Evolutionary conservation across 768 basidiomycete genomes (phyloP).

Genomic region (Tulasnella sp.): DNA sequence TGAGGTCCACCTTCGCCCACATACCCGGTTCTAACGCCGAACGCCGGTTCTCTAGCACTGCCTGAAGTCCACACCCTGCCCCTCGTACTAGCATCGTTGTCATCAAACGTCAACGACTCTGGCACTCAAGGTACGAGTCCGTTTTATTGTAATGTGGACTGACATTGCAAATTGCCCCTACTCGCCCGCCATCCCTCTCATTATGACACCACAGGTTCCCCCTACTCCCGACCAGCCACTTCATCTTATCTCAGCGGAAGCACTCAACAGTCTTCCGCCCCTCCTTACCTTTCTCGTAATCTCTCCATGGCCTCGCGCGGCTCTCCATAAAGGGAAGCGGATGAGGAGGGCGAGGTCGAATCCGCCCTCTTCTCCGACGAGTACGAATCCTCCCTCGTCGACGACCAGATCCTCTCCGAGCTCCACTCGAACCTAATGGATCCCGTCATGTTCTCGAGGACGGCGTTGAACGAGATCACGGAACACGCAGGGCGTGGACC

Average conservation of each 20-base stretch:
- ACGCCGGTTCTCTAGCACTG: no score
- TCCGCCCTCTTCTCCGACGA: conserved; percentile 4
- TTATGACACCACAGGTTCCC: background rate
- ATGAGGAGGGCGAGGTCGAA: conserved; percentile 17
- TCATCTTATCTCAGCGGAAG: background rate
- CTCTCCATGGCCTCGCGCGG: conserved; percentile 16
- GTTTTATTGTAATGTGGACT: conserved; percentile 7
- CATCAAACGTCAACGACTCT: no score
- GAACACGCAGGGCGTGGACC: conserved; percentile 45
- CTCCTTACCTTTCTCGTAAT: conserved; percentile 19
- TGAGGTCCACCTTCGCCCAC: no score
- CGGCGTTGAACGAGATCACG: conserved; percentile 64
- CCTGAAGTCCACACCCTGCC: no score
- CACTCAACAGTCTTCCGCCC: background rate
- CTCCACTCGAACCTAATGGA: conserved; percentile 27
- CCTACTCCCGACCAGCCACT: background rate
- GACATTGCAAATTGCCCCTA: background rate
- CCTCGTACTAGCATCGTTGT: no score
- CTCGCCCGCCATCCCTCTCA: background rate
- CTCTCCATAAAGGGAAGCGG: conserved; percentile 15
- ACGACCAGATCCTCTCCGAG: conserved; percentile 29
- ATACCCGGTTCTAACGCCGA: no score
- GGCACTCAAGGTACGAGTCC: no score
- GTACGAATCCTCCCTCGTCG: conserved; percentile 15
- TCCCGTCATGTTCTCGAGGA: conserved; percentile 26